Evolutionary conservation across 1,284 basidiomycete genomes (phyloP), one percentile per base, ranked within the genome.

Genomic region (Ganoderma lingzhi): DNA sequence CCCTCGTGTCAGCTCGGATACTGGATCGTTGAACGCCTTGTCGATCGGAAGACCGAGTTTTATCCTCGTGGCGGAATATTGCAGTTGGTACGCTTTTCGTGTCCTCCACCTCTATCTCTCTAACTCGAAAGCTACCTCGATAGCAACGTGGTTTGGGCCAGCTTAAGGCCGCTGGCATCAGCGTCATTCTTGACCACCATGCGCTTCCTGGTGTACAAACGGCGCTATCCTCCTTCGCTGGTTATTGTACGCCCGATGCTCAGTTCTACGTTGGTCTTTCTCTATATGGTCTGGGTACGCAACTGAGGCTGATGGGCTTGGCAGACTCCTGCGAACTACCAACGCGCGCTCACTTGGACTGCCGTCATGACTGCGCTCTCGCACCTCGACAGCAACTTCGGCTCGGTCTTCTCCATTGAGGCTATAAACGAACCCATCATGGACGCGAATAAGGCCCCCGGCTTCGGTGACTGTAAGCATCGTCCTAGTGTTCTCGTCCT

Each of bases 11-110:
- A 93, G 91, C 85, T 94, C 32, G 93, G 93, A 0, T 95, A 90
- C 76, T 95, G 93, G 93, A 90, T 94, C 59, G 81, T 94, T 17
- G 93, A 94, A 77, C 83, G 82, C 6, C 81, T 94, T 8, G 93
- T 94, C 0, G 77, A 93, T 75, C 84, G 89, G 5, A 76, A 77
- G 0, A 83, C 80, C 2, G 93, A 94, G 75, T 86, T 83, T 59
- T 94, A 86, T 75, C 89, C 92, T 19, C 85, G 87, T 44, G 93
- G 93, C 23, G 93, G 93, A 35, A 84, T 94, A 48, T 68, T 77
- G 10, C 85, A 90, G 67, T 83, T 94, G 42, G 92, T 92, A 68
- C 62, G 86, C 73, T 30, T 60, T 6, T 35, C 30, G 17, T 14
- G 19, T 56, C n/a, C 9, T 37, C 4, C 10, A 14, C 23, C 12